phyloP scores from a whole-genome alignment of 257 asterid species.

The Oldenlandia corymbosa region DNA sequence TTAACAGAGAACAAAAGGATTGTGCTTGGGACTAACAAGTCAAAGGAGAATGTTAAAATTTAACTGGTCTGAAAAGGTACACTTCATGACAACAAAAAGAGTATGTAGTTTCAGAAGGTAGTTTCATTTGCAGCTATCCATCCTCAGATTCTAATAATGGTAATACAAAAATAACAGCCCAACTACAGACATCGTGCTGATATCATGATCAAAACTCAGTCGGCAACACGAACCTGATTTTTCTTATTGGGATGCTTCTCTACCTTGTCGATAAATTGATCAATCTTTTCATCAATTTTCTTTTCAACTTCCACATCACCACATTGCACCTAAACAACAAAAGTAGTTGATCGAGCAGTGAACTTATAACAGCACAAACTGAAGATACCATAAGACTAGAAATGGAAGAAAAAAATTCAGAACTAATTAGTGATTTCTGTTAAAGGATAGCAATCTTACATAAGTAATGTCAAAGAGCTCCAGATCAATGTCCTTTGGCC shows the following conservation, averaged over 20 bases:
- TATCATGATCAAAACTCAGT: constrained; percentile 2
- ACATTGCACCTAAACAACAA: constrained; percentile 68
- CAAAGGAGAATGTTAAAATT: background rate
- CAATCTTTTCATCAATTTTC: constrained; percentile 83
- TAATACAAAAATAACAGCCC: background rate
- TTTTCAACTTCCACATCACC: constrained; percentile 76
- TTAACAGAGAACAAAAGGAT: background rate
- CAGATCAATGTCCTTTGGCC: constrained; percentile 86
- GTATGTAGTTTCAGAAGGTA: background rate
- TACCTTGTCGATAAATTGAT: constrained; percentile 80
- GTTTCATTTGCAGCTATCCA: background rate
- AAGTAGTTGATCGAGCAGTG: background rate
- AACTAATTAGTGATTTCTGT: background rate
- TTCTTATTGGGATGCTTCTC: constrained; percentile 93
- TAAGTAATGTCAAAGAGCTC: constrained; percentile 97
- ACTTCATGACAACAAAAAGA: background rate
- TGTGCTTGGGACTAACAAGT: background rate
- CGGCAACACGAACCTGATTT: constrained; percentile 62
- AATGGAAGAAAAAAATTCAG: background rate
- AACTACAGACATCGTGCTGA: background rate
- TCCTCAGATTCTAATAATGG: background rate
- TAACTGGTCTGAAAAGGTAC: background rate
- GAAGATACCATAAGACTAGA: background rate
- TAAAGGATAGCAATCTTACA: constrained; percentile 34
- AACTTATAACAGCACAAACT: background rate